Evolutionary conservation across 23 red algal genomes (phyloP).

Genomic region (Gracilariopsis chorda): DNA sequence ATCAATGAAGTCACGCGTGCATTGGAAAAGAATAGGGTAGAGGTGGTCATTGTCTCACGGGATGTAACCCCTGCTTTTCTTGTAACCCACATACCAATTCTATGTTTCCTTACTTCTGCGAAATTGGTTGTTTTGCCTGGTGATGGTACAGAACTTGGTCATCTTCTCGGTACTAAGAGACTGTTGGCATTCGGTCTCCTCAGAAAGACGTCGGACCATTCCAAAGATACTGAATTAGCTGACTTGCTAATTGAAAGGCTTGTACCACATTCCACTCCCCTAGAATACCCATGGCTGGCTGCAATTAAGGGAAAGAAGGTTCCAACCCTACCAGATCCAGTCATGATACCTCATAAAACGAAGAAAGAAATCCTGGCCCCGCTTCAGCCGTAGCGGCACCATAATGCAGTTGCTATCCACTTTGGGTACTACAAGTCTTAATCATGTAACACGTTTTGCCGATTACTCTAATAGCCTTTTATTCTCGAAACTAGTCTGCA

Average conservation of each 20-base stretch:
- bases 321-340: slow-evolving; percentile 28
- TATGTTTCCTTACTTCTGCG: slow-evolving; percentile 31
- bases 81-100: slow-evolving; percentile 37
- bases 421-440: too few species aligned
- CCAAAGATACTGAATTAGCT: background rate
- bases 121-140: slow-evolving; percentile 46
- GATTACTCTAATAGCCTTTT: too few species aligned
- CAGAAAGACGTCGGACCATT: background rate
- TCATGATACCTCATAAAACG: slow-evolving; percentile 30
- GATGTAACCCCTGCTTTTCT: slow-evolving; percentile 47
- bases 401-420: background rate
- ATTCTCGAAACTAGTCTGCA: too few species aligned
- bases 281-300: slow-evolving; percentile 62
- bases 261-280: background rate
- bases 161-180: slow-evolving; percentile 14
- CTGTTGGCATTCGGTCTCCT: slow-evolving; percentile 21
- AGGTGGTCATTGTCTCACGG: slow-evolving; percentile 33
- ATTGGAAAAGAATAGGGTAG: slow-evolving; percentile 9
- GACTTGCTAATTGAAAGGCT: slow-evolving; percentile 4
- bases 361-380: slow-evolving; percentile 20
- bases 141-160: slow-evolving; percentile 39
- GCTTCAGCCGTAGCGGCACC: background rate
- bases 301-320: background rate
- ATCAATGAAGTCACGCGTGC: slow-evolving; percentile 65
- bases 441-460: too few species aligned